These are phyloP conservation scores for Pseudozyma tsukubaensis DNA, from an alignment of 1,284 basidiomycete genomes.

Conservation along the genomic window DNA sequence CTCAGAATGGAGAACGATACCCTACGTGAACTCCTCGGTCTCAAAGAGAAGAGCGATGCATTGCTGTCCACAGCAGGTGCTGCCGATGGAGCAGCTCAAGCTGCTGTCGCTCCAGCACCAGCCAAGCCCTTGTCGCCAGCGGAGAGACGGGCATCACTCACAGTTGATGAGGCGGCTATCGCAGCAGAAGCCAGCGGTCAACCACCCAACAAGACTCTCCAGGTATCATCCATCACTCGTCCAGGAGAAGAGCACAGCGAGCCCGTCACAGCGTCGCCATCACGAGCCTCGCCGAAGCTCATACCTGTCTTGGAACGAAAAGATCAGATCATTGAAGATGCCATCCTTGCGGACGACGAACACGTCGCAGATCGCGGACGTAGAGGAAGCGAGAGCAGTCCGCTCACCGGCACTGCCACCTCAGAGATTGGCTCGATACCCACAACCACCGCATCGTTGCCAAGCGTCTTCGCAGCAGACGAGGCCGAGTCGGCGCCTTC, in stretches of 20 bases:
- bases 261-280: conserved; percentile 10
- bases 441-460: conserved; percentile 11
- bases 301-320: conserved; percentile 27
- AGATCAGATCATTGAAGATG: conserved; percentile 53
- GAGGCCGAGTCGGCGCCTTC: conserved; percentile 33
- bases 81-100: not conserved
- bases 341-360: conserved; percentile 44
- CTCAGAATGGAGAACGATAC: conserved; percentile 64
- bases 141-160: conserved; percentile 36
- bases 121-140: conserved; percentile 27
- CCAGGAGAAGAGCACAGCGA: conserved; percentile 22
- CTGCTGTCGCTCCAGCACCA: not conserved
- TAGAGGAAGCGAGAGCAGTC: conserved; percentile 13
- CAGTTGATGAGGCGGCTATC: conserved; percentile 48
- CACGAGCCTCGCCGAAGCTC: conserved; percentile 32
- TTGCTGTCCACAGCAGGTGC: conserved; percentile 13
- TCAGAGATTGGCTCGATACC: not conserved
- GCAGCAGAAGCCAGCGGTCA: conserved; percentile 48
- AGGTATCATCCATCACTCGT: conserved; percentile 40
- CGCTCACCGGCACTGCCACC: not conserved
- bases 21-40: conserved; percentile 57
- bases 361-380: conserved; percentile 19
- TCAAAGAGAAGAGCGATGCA: conserved; percentile 51
- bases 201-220: conserved; percentile 33
- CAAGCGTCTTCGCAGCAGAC: conserved; percentile 20